A percentile compares a stretch with the other conserved stretches of the same genome.
Conservation (phyloP, 306 rosid species). For the Dalbergia oliveri region DNA sequence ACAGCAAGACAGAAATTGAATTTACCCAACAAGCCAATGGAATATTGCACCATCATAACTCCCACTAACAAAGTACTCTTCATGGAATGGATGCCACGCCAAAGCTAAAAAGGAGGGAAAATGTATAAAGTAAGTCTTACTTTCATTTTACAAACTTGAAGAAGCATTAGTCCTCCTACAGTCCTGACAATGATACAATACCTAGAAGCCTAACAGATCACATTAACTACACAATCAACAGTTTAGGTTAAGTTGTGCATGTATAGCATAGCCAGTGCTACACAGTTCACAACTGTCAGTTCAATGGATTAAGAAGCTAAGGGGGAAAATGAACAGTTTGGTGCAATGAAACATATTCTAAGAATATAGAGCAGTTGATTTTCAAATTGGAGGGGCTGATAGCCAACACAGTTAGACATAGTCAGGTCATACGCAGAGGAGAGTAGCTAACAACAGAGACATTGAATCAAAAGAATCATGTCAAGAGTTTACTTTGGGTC, state of each 20-base stretch:
- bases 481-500: neutral
- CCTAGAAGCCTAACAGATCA: conserved; percentile 22
- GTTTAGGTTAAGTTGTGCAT: neutral
- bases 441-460: neutral
- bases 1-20: conserved; percentile 30
- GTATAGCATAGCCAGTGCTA: conserved; percentile 15
- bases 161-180: conserved; percentile 29
- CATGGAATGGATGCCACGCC: conserved; percentile 99
- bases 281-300: neutral
- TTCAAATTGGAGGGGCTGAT: neutral
- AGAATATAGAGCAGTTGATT: neutral
- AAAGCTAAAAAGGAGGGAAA: conserved; percentile 60
- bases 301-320: neutral
- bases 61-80: conserved; percentile 98
- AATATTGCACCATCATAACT: conserved; percentile 95
- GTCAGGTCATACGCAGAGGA: neutral
- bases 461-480: neutral
- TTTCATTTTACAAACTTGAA: conserved; percentile 37
- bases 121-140: conserved; percentile 42
- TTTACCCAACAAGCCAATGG: conserved; percentile 99
- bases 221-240: conserved; percentile 6
- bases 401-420: neutral
- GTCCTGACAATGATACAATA: conserved; percentile 24
- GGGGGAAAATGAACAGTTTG: neutral
- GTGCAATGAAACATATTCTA: neutral